phyloP scores from a whole-genome alignment of 306 rosid species.

The Castanopsis chinensis region DNA sequence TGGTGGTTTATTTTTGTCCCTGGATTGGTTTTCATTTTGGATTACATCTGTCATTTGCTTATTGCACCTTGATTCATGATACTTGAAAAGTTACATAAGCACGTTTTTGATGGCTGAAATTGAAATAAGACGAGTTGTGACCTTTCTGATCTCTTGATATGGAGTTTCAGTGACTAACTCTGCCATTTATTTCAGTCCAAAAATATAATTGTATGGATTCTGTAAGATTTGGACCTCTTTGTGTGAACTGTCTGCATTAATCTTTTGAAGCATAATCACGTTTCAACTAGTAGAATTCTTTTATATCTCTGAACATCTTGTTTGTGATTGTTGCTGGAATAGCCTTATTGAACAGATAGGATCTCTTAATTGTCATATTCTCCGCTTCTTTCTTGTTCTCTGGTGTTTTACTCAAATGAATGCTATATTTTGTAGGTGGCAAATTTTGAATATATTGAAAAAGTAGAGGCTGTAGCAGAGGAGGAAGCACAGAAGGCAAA shows the following conservation, averaged over 20 bases:
- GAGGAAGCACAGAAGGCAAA: constrained; percentile 71
- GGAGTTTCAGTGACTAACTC: background rate
- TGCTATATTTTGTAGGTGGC: constrained; percentile 68
- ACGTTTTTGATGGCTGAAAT: background rate
- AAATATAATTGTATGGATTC: too few relatives aligned
- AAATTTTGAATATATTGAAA: constrained; percentile 92
- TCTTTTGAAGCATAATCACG: constrained; percentile 7
- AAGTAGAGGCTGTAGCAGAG: constrained; percentile 72
- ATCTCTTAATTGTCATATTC: background rate
- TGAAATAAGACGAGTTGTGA: background rate
- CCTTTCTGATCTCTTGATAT: background rate
- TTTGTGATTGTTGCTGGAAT: background rate
- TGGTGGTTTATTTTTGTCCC: background rate
- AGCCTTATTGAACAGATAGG: background rate
- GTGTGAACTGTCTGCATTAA: background rate
- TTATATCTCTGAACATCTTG: background rate
- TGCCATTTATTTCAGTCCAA: too few relatives aligned
- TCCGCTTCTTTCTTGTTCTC: constrained; percentile 4
- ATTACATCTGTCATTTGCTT: background rate
- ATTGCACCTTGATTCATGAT: background rate
- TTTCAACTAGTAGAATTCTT: background rate
- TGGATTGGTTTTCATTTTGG: background rate
- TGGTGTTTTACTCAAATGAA: constrained; percentile 7
- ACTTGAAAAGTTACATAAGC: background rate
- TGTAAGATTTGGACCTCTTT: background rate